Conservation (phyloP, 164 flowering plant genomes). For the Vitis labrusca region DNA sequence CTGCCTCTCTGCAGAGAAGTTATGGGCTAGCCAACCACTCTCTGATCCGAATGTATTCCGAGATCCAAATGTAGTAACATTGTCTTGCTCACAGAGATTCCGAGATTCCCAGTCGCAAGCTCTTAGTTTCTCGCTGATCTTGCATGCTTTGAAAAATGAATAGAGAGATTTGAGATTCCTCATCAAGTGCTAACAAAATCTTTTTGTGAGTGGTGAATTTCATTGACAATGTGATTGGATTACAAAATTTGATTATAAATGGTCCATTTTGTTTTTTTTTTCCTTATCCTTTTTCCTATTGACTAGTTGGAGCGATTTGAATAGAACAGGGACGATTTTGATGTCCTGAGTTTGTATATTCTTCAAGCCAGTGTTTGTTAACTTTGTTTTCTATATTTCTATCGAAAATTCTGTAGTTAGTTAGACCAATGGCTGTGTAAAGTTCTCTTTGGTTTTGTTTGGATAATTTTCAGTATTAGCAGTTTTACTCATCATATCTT, state of each 20-base stretch:
- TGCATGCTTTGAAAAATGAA: constrained; percentile 77
- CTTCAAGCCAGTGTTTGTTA: not conserved
- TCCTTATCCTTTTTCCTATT: constrained; percentile 8
- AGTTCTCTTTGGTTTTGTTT: not conserved
- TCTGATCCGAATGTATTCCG: constrained; percentile 32
- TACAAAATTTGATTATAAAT: constrained; percentile 24
- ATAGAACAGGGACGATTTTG: constrained; percentile 19
- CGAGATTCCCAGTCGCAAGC: constrained; percentile 41
- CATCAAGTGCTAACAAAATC: constrained; percentile 42
- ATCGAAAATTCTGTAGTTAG: not conserved
- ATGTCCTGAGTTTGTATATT: constrained; percentile 12
- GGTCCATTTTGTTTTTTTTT: constrained; percentile 13
- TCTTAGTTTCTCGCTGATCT: constrained; percentile 59
- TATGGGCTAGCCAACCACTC: constrained; percentile 46
- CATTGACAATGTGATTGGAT: constrained; percentile 24
- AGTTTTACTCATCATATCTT: not conserved
- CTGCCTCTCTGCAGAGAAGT: constrained; percentile 61
- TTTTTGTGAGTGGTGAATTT: constrained; percentile 37
- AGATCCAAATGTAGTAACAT: constrained; percentile 33
- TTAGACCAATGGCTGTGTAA: not conserved
- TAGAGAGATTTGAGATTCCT: constrained; percentile 32
- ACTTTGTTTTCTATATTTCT: constrained; percentile 1
- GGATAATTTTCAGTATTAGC: not conserved
- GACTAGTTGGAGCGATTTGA: constrained; percentile 18
- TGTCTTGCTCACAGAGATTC: constrained; percentile 55